These are phyloP conservation scores for Copromyces sp. DNA, from an alignment of 495 filamentous ascomycete species.

Conservation along the genomic window DNA sequence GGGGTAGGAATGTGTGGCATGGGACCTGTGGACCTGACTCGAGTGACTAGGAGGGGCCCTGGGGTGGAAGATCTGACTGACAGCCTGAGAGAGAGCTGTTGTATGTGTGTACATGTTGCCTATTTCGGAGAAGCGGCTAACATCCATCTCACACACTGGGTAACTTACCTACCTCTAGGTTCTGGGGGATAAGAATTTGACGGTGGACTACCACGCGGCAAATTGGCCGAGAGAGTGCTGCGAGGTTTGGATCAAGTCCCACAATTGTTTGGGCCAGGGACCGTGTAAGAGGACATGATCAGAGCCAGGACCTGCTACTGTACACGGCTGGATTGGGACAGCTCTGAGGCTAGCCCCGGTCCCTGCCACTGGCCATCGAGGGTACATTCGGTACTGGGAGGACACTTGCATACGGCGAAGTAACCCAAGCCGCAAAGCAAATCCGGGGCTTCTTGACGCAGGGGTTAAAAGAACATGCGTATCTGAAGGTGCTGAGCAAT, in stretches of 20 bases:
- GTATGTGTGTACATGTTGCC: not conserved
- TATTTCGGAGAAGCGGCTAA: not conserved
- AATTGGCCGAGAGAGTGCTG: not conserved
- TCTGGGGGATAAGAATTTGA: not conserved
- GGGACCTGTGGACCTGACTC: slow-evolving; percentile 1
- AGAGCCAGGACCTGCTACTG: not conserved
- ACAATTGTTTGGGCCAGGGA: not conserved
- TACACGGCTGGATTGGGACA: not conserved
- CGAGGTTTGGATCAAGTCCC: not conserved
- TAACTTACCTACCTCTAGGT: not conserved
- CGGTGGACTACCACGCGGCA: not conserved
- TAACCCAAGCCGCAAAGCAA: not conserved
- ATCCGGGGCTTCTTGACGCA: not conserved
- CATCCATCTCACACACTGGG: not conserved
- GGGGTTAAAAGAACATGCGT: not conserved
- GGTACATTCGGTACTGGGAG: not conserved
- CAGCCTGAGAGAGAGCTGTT: not conserved
- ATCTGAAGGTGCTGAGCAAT: not conserved
- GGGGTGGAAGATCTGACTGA: not conserved
- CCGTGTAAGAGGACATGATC: not conserved
- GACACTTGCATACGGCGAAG: not conserved
- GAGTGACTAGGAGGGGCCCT: slow-evolving; percentile 6
- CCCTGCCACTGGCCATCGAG: not conserved
- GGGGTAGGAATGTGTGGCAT: slow-evolving; percentile 10
- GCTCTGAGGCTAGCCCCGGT: not conserved